Evolutionary conservation across 192 early-diverging fungal species (phyloP).

Genomic region (Entomortierella parvispora): DNA sequence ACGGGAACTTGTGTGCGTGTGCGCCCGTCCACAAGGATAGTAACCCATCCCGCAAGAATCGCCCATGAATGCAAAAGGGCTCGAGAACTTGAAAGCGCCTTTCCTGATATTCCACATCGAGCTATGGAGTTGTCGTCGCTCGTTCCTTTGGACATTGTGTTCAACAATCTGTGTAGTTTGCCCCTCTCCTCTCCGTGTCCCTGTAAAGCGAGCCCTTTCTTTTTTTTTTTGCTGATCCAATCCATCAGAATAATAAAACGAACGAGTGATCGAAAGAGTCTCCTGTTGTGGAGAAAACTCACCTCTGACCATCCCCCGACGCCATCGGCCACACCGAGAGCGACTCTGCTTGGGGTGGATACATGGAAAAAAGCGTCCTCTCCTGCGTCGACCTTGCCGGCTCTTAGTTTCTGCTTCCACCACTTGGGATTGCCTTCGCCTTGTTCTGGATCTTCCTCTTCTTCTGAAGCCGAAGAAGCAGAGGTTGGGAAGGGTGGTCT

Average conservation of each 20-base stretch:
- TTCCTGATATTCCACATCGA: no score
- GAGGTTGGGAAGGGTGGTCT: constrained; percentile 2
- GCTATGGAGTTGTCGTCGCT: no score
- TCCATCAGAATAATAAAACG: no score
- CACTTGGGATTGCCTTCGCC: constrained; percentile 17
- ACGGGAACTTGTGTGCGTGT: no score
- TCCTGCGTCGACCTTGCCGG: constrained; percentile 68
- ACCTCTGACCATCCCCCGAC: constrained; percentile 71
- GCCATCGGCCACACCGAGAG: constrained; percentile 69
- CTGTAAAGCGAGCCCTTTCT: neutral
- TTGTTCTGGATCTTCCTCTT: constrained; percentile 9
- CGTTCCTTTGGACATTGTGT: no score
- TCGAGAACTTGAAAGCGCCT: no score
- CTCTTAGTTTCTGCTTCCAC: constrained; percentile 57
- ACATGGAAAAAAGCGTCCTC: constrained; percentile 72
- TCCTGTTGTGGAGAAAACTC: neutral
- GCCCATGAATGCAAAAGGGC: no score
- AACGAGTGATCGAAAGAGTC: no score
- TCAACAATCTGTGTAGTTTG: no score
- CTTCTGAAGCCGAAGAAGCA: neutral
- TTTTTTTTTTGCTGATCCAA: neutral
- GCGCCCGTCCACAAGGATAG: no score
- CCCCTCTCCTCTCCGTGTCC: neutral
- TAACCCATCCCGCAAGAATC: no score
- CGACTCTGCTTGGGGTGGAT: constrained; percentile 58